phyloP scores from a whole-genome alignment of 2,329 filamentous ascomycete species.

The Rhinocladiella mackenziei region DNA sequence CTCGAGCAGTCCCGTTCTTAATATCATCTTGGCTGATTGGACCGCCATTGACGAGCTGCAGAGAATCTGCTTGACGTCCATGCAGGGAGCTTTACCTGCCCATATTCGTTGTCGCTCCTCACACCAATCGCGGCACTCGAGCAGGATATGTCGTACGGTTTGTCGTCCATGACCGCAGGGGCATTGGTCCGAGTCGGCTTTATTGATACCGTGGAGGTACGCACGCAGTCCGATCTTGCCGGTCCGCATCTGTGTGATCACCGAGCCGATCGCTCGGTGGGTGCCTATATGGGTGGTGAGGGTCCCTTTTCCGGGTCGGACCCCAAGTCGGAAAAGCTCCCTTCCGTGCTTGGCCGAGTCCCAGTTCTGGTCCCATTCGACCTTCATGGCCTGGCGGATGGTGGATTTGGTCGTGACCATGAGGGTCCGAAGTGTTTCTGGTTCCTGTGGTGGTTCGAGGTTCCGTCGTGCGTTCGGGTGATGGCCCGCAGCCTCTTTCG shows the following conservation, averaged over 20 bases:
- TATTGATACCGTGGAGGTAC: slow-evolving; percentile 34
- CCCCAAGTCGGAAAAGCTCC: slow-evolving; percentile 26
- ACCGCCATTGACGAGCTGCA: slow-evolving; percentile 33
- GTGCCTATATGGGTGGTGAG: background rate
- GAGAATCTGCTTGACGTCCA: slow-evolving; percentile 36
- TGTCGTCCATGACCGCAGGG: slow-evolving; percentile 30
- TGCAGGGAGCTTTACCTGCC: slow-evolving; percentile 29
- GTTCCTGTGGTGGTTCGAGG: slow-evolving; percentile 2
- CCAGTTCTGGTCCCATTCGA: slow-evolving; percentile 28
- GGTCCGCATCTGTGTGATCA: slow-evolving; percentile 29
- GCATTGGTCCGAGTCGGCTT: slow-evolving; percentile 32
- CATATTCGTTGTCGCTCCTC: slow-evolving; percentile 29
- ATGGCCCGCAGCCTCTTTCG: slow-evolving; percentile 5
- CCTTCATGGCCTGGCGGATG: too few species aligned
- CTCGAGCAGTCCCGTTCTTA: slow-evolving; percentile 30
- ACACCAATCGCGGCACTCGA: slow-evolving; percentile 32
- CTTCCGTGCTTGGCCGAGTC: slow-evolving; percentile 26
- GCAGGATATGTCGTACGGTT: slow-evolving; percentile 33
- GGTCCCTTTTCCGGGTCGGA: slow-evolving; percentile 18
- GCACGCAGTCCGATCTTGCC: slow-evolving; percentile 28
- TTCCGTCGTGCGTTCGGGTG: background rate
- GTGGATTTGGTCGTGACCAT: slow-evolving; percentile 14
- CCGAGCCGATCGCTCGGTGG: slow-evolving; percentile 24
- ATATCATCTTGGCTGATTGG: slow-evolving; percentile 36
- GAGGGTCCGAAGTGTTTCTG: slow-evolving; percentile 2